Evolutionary conservation across 1,284 basidiomycete species (phyloP), one percentile per base, ranked within the genome.

Genomic region (Heterobasidion annosum): DNA sequence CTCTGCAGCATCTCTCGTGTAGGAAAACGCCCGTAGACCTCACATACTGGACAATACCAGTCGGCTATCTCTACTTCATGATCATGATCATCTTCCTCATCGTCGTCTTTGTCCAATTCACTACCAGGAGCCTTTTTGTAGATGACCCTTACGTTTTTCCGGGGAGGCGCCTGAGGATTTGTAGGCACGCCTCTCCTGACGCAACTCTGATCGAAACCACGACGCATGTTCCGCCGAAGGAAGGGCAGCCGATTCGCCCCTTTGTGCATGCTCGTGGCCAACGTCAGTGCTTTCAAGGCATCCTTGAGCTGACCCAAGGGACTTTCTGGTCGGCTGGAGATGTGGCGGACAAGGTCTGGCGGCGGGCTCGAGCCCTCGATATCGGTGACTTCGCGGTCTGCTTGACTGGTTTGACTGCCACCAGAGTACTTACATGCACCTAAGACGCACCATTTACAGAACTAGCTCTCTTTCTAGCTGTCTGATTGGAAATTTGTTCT

Each of bases 41-140:
- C 69, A 62, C 86, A 89, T 15, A 88, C 57, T 0, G 86, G 85
- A 62, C 86, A 89, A 35, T 65, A 54, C 78, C 81, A 85, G 2
- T 65, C 58, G 15, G 56, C 56, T 60, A 68, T 59, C 18, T 40
- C 1, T 56, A 61, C 2, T 55, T 52, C 53, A 55, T 60, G 50
- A 57, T 59, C 53, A 55, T 60, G 50, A 57, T 59, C 53, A 35
- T 54, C 58, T 8, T 54, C 46, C 13, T 56, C 51, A 10, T 54
- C 19, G 15, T 52, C 58, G 6, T 40, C 12, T 7, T 7, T 7
- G n/a, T n/a, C n/a, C 37, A n/a, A 10, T 40, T n/a, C 37, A n/a
- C 18, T 18, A 32, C 45, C 45, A 47, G 12, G 10, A 16, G n/a
- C 5, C 9, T 18, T 51, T 46, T 56, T 61, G 57, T 70, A 73